These are phyloP conservation scores for Phytophthora vignae DNA, from an alignment of 352 stramenopile species.

Conservation along the genomic window DNA sequence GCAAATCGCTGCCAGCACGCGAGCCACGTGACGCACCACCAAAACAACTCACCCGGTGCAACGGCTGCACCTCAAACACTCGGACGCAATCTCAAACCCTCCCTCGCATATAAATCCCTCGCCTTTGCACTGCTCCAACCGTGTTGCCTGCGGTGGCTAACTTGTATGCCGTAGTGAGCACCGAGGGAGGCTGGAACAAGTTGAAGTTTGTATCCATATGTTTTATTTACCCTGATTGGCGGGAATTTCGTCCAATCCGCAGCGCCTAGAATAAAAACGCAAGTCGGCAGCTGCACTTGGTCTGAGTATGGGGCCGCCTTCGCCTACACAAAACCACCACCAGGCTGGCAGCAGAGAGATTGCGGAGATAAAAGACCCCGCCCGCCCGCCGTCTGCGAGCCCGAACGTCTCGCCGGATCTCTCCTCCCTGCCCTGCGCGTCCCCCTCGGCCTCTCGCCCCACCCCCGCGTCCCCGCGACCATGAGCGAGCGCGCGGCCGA, in stretches of 20 bases:
- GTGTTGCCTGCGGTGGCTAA: no score
- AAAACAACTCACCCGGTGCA: no score
- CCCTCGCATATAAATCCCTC: no score
- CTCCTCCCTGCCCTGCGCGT: not conserved
- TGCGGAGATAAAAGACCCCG: not conserved
- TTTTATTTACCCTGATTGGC: constrained; percentile 13
- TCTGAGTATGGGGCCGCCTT: constrained; percentile 15
- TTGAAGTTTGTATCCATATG: constrained; percentile 30
- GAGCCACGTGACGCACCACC: no score
- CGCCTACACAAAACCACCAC: constrained; percentile 9
- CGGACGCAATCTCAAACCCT: no score
- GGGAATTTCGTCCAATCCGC: constrained; percentile 30
- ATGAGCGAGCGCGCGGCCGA: constrained; percentile 42
- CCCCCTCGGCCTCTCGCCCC: not conserved
- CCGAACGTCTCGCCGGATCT: not conserved
- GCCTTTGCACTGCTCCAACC: no score
- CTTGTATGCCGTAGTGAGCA: no score
- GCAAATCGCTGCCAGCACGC: no score
- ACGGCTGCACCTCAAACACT: no score
- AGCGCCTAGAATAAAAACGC: constrained; percentile 30
- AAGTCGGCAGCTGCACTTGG: constrained; percentile 12
- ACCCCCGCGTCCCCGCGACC: not conserved
- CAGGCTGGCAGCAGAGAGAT: no score
- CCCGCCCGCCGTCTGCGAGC: not conserved
- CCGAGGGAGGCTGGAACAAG: no score